phyloP scores from a whole-genome alignment of 192 early-diverging fungal species.

The Allomyces macrogynus region DNA sequence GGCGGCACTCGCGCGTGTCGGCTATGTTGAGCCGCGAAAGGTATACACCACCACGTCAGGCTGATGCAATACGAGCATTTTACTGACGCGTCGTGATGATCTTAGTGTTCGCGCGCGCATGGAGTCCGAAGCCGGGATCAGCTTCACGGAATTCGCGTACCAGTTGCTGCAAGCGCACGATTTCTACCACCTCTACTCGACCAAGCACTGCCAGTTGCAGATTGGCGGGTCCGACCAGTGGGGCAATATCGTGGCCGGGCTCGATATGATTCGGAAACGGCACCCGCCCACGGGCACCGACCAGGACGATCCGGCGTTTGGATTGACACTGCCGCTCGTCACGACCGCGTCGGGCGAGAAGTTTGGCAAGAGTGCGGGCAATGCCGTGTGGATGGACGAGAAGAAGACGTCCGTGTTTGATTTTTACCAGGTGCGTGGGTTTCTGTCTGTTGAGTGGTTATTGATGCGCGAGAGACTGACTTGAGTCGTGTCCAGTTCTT shows the following conservation, averaged over 20 bases:
- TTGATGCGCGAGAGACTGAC: background rate
- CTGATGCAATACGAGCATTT: no score
- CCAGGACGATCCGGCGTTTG: conserved; percentile 34
- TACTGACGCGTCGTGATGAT: no score
- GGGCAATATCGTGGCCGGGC: conserved; percentile 90
- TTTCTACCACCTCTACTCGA: conserved; percentile 59
- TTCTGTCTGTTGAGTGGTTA: background rate
- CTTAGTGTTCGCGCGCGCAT: conserved; percentile 22
- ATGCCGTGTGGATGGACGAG: conserved; percentile 83
- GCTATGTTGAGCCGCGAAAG: conserved; percentile 75
- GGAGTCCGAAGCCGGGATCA: conserved; percentile 62
- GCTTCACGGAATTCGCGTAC: conserved; percentile 92
- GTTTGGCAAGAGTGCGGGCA: conserved; percentile 93
- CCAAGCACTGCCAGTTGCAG: conserved; percentile 45
- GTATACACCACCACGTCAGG: conserved; percentile 5
- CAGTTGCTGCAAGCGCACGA: conserved; percentile 90
- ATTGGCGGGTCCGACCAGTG: conserved; percentile 92
- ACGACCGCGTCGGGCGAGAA: conserved; percentile 78
- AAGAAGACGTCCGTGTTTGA: conserved; percentile 59
- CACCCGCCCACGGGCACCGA: conserved; percentile 7
- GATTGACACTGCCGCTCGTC: conserved; percentile 69
- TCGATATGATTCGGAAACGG: conserved; percentile 67
- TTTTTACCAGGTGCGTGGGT: conserved; percentile 62
- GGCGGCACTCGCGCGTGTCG: conserved; percentile 56
- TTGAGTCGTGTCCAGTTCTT: conserved; percentile 40